These are phyloP conservation scores for Lecanoromycetidae sp. DNA, from an alignment of 2,329 filamentous ascomycete species.

Conservation along the genomic window DNA sequence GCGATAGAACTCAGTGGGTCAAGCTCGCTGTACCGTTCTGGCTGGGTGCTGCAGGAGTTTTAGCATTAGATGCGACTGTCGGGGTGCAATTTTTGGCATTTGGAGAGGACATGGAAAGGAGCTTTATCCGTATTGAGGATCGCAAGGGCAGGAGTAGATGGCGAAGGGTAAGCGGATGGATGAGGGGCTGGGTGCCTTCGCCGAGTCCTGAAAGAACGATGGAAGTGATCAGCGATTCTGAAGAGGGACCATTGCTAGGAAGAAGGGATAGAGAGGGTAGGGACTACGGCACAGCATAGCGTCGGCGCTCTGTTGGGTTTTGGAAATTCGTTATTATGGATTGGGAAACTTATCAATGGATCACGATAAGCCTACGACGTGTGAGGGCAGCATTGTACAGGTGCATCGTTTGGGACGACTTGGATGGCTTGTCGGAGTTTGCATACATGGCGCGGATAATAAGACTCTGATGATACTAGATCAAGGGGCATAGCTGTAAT, in stretches of 20 bases:
- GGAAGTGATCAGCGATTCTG: not conserved
- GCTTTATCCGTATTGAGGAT: constrained; percentile 38
- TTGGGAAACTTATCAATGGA: too few relatives aligned
- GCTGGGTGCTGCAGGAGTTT: constrained; percentile 52
- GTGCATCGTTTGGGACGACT: too few relatives aligned
- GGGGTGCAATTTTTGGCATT: constrained; percentile 52
- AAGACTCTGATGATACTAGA: too few relatives aligned
- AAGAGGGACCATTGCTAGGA: constrained; percentile 4
- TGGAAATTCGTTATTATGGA: too few relatives aligned
- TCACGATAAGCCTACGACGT: too few relatives aligned
- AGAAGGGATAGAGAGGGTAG: not conserved
- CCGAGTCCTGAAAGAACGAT: constrained; percentile 1
- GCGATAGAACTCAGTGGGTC: constrained; percentile 44
- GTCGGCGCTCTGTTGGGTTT: too few relatives aligned
- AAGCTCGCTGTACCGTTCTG: constrained; percentile 50
- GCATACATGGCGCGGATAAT: too few relatives aligned
- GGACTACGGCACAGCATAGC: constrained; percentile 20
- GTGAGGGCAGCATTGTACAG: too few relatives aligned
- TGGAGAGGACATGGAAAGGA: constrained; percentile 34
- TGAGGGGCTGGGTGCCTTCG: constrained; percentile 53
- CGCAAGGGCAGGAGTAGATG: constrained; percentile 35
- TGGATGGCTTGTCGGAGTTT: too few relatives aligned
- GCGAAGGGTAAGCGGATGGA: constrained; percentile 50
- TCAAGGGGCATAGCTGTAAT: too few relatives aligned
- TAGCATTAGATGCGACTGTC: constrained; percentile 50